phyloP scores from a whole-genome alignment of 2,329 filamentous ascomycete species.

The Fusarium buharicum region DNA sequence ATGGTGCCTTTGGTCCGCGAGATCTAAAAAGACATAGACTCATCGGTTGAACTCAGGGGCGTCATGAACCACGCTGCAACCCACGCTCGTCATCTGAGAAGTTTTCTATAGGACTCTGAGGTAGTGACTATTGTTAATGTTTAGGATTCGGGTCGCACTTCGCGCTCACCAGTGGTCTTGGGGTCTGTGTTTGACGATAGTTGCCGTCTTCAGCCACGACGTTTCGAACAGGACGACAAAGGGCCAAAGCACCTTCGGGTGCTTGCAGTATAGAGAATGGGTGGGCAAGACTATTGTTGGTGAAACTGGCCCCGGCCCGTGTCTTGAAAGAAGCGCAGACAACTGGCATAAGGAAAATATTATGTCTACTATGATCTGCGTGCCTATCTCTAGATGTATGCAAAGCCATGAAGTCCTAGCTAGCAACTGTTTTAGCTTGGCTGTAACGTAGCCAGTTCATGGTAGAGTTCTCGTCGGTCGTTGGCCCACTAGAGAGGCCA shows the following conservation, averaged over 20 bases:
- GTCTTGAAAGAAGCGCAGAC: background rate
- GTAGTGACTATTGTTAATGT: background rate
- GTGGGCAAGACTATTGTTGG: conserved; percentile 13
- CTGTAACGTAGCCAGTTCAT: background rate
- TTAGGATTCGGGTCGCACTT: background rate
- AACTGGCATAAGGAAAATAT: background rate
- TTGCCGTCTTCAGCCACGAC: background rate
- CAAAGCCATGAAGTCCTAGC: background rate
- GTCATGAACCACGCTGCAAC: background rate
- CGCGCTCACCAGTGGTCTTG: background rate
- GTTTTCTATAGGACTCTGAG: background rate
- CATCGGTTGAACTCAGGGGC: no score
- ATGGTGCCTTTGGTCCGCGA: no score
- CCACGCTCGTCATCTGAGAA: background rate
- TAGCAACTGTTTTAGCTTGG: background rate
- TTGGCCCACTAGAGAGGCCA: background rate
- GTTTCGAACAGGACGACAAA: conserved; percentile 11
- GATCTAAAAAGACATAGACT: no score
- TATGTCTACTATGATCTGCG: background rate
- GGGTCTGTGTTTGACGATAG: background rate
- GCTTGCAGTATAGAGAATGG: conserved; percentile 1
- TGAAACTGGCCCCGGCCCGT: conserved; percentile 24
- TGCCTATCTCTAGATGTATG: background rate
- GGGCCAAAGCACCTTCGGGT: background rate
- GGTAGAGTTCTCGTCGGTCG: background rate